Evolutionary conservation across 148 eudicot species (phyloP).

Genomic region (Cornus kousa): DNA sequence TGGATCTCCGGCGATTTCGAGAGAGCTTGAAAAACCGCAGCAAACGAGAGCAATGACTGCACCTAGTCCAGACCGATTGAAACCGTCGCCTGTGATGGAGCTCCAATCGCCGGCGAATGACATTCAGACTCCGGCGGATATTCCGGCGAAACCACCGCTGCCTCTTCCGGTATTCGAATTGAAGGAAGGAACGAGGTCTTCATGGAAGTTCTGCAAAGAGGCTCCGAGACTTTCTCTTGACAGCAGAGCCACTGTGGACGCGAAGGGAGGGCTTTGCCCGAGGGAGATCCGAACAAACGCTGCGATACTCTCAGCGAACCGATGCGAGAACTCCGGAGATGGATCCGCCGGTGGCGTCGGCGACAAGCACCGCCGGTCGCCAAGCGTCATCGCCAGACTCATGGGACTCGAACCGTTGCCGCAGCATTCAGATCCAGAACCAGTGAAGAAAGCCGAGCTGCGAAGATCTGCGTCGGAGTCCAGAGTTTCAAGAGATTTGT

Average conservation of each 20-base stretch:
- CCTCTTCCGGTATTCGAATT: conserved; percentile 37
- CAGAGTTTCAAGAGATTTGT: conserved; percentile 59
- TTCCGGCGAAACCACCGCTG: conserved; percentile 31
- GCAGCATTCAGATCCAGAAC: conserved; percentile 19
- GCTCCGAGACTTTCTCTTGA: conserved; percentile 84
- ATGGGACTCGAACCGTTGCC: conserved; percentile 84
- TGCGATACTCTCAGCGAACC: background rate
- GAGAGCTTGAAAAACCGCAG: conserved; percentile 20
- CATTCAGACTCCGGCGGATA: background rate
- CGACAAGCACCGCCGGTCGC: conserved; percentile 47
- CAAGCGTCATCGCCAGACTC: conserved; percentile 86
- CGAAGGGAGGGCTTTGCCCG: conserved; percentile 66
- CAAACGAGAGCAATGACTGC: conserved; percentile 7
- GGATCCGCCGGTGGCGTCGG: conserved; percentile 30
- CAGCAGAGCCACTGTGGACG: conserved; percentile 68
- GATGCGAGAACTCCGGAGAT: background rate
- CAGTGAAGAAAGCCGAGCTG: conserved; percentile 49
- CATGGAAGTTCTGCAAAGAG: conserved; percentile 83
- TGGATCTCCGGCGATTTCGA: conserved; percentile 31
- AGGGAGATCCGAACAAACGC: conserved; percentile 44
- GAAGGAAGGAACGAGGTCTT: conserved; percentile 45
- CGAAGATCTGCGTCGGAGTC: conserved; percentile 92
- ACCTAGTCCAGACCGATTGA: conserved; percentile 20
- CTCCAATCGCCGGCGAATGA: conserved; percentile 13
- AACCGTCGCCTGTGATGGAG: conserved; percentile 12